Percentiles rank a stretch among this genome's conserved stretches.
Conservation (phyloP, 371 early-diverging fungal genomes). For the Mucor piriformis region DNA sequence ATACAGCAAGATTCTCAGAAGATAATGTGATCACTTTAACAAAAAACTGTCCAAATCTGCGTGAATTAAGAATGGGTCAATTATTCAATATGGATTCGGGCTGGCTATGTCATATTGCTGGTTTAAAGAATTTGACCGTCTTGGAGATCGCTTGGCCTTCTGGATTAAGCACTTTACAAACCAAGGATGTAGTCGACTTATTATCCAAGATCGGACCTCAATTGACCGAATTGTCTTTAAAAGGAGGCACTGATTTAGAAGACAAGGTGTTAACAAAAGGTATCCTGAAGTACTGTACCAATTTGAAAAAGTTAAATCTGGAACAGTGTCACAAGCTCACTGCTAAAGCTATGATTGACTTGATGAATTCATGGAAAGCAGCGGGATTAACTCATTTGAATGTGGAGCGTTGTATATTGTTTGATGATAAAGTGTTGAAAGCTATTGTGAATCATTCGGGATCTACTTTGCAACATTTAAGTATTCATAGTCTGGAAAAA, state of each 20-base stretch:
- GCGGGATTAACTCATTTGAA: constrained; percentile 54
- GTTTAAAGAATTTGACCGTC: constrained; percentile 41
- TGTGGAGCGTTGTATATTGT: constrained; percentile 53
- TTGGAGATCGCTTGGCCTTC: constrained; percentile 57
- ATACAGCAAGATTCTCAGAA: constrained; percentile 64
- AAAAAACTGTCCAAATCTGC: constrained; percentile 56
- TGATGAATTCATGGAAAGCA: constrained; percentile 56
- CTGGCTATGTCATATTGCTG: constrained; percentile 43
- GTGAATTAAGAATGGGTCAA: constrained; percentile 58
- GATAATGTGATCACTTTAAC: constrained; percentile 58
- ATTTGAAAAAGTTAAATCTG: constrained; percentile 59
- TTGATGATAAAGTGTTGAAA: constrained; percentile 63
- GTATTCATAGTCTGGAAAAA: constrained; percentile 76
- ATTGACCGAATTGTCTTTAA: constrained; percentile 60
- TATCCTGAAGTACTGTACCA: constrained; percentile 54
- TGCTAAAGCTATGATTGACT: constrained; percentile 56
- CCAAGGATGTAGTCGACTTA: constrained; percentile 13
- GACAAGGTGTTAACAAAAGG: constrained; percentile 64
- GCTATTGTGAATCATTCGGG: constrained; percentile 67
- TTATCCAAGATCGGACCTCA: constrained; percentile 10
- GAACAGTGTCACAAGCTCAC: constrained; percentile 60
- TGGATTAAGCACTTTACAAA: constrained; percentile 5
- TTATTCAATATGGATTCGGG: constrained; percentile 58
- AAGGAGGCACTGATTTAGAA: constrained; percentile 47
- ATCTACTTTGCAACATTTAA: constrained; percentile 52